Conservation (phyloP, 2,329 filamentous ascomycete genomes). For the Blastomyces parvus region DNA sequence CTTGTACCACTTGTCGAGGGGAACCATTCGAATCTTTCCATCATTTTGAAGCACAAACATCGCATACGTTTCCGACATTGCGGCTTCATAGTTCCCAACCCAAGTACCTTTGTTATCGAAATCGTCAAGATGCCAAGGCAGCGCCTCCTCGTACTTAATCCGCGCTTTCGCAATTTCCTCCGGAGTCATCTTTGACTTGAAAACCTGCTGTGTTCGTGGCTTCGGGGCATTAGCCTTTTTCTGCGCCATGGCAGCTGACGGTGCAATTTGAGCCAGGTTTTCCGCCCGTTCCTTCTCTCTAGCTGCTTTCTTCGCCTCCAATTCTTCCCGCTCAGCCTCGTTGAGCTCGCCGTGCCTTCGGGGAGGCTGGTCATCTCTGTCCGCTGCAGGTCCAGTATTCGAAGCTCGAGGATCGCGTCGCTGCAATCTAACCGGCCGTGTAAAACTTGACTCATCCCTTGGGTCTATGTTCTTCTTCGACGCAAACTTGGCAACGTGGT, state of each 20-base stretch:
- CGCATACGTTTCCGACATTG: constrained; percentile 70
- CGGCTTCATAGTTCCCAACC: constrained; percentile 83
- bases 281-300: constrained; percentile 76
- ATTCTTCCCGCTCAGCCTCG: constrained; percentile 53
- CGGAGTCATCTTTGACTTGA: constrained; percentile 65
- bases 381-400: constrained; percentile 39
- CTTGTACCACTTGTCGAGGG: constrained; percentile 92
- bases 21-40: constrained; percentile 70
- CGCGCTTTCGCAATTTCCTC: constrained; percentile 59
- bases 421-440: constrained; percentile 77
- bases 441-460: constrained; percentile 72
- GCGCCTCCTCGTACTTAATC: constrained; percentile 79
- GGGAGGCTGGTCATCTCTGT: constrained; percentile 43
- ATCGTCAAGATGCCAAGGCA: constrained; percentile 95
- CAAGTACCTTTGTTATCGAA: constrained; percentile 92
- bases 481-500: constrained; percentile 79
- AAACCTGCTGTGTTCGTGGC: constrained; percentile 81
- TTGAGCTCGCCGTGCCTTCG: constrained; percentile 48
- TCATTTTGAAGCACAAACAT: constrained; percentile 67
- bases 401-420: constrained; percentile 69
- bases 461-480: constrained; percentile 54
- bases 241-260: constrained; percentile 58
- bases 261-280: constrained; percentile 87
- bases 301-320: constrained; percentile 57
- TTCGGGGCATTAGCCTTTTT: constrained; percentile 57